Evolutionary conservation across 257 asterid species (phyloP).

Genomic region (Paulownia fortunei): DNA sequence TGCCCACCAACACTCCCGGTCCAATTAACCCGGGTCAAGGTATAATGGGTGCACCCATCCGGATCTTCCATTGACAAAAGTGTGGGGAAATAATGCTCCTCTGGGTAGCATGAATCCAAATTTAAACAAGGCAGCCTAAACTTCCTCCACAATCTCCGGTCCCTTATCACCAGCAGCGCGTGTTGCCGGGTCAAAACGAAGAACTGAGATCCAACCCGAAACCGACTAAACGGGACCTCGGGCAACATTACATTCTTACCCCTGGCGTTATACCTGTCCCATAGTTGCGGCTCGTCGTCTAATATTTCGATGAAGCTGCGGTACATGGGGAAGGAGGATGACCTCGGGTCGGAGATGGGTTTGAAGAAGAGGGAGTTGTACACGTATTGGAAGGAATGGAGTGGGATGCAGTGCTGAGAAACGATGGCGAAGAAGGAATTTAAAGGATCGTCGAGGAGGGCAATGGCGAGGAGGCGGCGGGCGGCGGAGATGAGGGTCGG

Average conservation of each 20-base stretch:
- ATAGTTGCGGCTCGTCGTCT: constrained; percentile 51
- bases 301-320: constrained; percentile 79
- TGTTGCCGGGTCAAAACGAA: constrained; percentile 59
- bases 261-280: constrained; percentile 64
- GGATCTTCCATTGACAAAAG: constrained; percentile 82
- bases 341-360: constrained; percentile 21
- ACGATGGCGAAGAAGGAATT: constrained; percentile 69
- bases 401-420: constrained; percentile 73
- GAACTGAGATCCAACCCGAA: constrained; percentile 82
- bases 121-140: constrained; percentile 63
- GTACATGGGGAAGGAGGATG: constrained; percentile 18
- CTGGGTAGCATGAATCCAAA: constrained; percentile 68
- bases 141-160: constrained; percentile 67
- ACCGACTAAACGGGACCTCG: constrained; percentile 56
- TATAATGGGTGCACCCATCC: constrained; percentile 51
- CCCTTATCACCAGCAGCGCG: constrained; percentile 55
- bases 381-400: constrained; percentile 61
- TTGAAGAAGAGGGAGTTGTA: constrained; percentile 51
- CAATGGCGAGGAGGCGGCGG: constrained; percentile 84
- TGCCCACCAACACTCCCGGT: constrained; percentile 66
- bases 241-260: constrained; percentile 68
- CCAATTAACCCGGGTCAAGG: constrained; percentile 84
- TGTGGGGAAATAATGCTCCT: constrained; percentile 84
- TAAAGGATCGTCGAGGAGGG: constrained; percentile 62
- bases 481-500: constrained; percentile 79